Conservation (phyloP, 495 filamentous ascomycete species). For the Hypoxylon perforatum region DNA sequence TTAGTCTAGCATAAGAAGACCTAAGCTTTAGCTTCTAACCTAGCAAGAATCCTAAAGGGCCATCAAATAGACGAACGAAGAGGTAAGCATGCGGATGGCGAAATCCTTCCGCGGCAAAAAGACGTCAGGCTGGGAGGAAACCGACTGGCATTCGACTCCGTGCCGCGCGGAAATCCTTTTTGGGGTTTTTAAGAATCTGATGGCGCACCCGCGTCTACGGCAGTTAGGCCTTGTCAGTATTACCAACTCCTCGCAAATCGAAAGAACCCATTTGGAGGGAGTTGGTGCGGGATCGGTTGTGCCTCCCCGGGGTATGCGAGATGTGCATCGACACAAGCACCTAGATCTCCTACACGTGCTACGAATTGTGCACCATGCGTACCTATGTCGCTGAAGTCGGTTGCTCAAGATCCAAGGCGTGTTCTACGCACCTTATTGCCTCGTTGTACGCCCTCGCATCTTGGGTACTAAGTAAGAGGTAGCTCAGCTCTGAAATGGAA, state of each 20-base stretch:
- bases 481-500: no score
- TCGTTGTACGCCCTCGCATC: no score
- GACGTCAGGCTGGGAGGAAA: background rate
- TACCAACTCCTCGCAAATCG: background rate
- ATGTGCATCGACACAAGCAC: background rate
- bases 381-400: background rate
- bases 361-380: constrained; percentile 1
- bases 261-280: background rate
- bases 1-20: background rate
- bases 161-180: background rate
- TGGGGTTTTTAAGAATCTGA: constrained; percentile 14
- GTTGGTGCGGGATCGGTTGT: background rate
- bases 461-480: no score
- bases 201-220: background rate
- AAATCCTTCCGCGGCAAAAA: background rate
- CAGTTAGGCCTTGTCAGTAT: constrained; percentile 1
- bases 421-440: background rate
- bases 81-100: background rate
- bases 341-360: background rate
- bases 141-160: background rate
- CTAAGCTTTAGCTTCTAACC: no score
- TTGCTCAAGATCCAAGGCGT: background rate
- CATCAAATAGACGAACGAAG: background rate
- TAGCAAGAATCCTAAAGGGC: background rate
- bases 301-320: background rate